phyloP scores from a whole-genome alignment of 441 rosid genomes.

The Sinapis alba region DNA sequence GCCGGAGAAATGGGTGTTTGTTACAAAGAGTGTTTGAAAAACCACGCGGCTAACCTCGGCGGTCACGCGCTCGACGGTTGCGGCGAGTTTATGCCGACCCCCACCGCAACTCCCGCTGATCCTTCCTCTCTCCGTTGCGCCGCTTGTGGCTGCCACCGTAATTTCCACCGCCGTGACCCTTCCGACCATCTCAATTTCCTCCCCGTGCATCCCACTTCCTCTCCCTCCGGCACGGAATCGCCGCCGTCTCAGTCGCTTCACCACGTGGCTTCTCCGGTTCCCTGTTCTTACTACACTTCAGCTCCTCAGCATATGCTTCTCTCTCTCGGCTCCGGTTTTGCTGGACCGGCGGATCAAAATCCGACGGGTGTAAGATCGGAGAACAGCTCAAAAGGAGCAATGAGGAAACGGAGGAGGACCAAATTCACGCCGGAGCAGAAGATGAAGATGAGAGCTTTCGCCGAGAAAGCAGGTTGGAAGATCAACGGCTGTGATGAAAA shows the following conservation, averaged over 20 bases:
- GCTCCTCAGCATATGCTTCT: conserved; percentile 29
- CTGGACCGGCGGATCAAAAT: conserved; percentile 33
- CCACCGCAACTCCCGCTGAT: conserved; percentile 27
- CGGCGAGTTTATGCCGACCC: conserved; percentile 69
- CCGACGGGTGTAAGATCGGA: conserved; percentile 31
- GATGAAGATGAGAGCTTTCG: conserved; percentile 73
- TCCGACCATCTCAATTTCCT: conserved; percentile 39
- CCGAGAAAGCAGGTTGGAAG: conserved; percentile 80
- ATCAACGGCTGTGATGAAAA: conserved; percentile 67
- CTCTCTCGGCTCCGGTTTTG: conserved; percentile 36
- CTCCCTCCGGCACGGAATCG: conserved; percentile 41
- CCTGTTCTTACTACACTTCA: conserved; percentile 39
- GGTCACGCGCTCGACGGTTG: conserved; percentile 85
- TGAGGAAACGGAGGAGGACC: conserved; percentile 69
- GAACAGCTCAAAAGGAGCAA: conserved; percentile 36
- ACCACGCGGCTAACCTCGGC: conserved; percentile 83
- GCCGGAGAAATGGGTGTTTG: conserved; percentile 38
- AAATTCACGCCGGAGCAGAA: conserved; percentile 83
- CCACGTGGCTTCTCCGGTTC: conserved; percentile 23
- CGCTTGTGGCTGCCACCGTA: conserved; percentile 93
- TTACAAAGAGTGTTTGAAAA: conserved; percentile 75
- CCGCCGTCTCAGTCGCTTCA: conserved; percentile 39
- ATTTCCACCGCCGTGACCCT: conserved; percentile 73
- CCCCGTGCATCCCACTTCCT: conserved; percentile 35
- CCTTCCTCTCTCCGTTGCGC: conserved; percentile 58